Evolutionary conservation across 805 yeast species (phyloP), one percentile per base, ranked within the genome.

Genomic region (Yamadazyma scolyti): DNA sequence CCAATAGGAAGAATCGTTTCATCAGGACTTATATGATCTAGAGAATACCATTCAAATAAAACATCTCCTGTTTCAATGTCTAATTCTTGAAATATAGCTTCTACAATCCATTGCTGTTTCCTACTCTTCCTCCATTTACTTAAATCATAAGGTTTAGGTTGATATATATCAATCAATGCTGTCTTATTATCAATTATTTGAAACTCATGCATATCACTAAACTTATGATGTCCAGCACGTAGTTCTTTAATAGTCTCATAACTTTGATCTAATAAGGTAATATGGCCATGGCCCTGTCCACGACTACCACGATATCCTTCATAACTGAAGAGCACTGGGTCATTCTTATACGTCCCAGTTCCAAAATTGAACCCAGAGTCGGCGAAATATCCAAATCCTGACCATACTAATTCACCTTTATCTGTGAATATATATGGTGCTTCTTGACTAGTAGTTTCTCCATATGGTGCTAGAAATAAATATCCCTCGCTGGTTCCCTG

Each of bases 191-290:
- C 45, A n/a, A 46, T 43, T 9, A 59, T 43, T 24, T 58, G 58
- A 34, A 60, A 59, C 36, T 61, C 68, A 43, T 61, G 66, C 31
- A 54, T 57, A 37, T 61, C 66, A 25, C 44, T 33, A 9, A 59
- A 39, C 26, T 50, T 46, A 36, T 58, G 63, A 27, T 56, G 47
- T 5, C 59, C 64, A n/a, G 57, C 65, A 21, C 58, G 44, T 18
- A 58, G 32, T 33, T 56, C 62, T 31, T 46, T 52, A 19, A 51
- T 32, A 3, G 57, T 44, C 16, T 48, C 50, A 35, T 59, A 61
- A 20, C 47, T 36, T 10, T 50, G 34, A 38, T 56, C 44, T 23
- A 58, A 32, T 25, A 60, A 31, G 5, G 60, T 57, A 25, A 55
- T 41, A 34, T 58, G 68, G 12, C 61, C 61, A 35, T 48, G 51